Evolutionary conservation across 2,329 filamentous ascomycete genomes (phyloP), one percentile per base, ranked within the genome.

Genomic region (Capronia americana): DNA sequence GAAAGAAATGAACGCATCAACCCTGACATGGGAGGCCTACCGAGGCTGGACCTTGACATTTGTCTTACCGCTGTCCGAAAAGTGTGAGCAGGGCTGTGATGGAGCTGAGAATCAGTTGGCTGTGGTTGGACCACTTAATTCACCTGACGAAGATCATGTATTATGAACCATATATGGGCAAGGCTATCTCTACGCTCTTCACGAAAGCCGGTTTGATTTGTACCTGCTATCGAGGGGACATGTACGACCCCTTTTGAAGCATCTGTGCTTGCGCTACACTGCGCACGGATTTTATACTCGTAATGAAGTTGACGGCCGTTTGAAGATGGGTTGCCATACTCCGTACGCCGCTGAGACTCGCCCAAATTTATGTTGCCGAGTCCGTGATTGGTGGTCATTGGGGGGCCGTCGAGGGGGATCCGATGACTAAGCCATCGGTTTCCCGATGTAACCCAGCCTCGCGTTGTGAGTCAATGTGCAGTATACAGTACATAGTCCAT

Each of bases 141-240:
- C 41, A 34, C 54, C 55, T 32, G 28, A 61, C 53, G 59, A 61
- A 59, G 66, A 66, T 20, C 56, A 69, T 69, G 66, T 61, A 65
- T 63, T 63, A 66, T 62, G 63, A 66, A 61, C 55, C 28, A 55
- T 28, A 24, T 57, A 46, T 32, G 23, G 28, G 34, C 20, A 24
- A 28, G 28, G 14, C 12, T 56, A 20, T 56, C 53, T 56, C n/a
- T 30, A n/a, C 28, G 26, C 53, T 56, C 53, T 20, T 56, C n/a
- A 34, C 53, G 26, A 20, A 56, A 34, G 4, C 30, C 53, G 26
- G 20, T 28, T 20, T 56, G 53, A 32, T 32, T 6, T 38, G n/a
- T 56, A 32, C 26, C 17, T 20, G 23, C 23, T n/a, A 44, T 8
- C 17, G 38, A 44, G 38, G 38, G 38, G 20, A 44, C 17, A 44